phyloP scores from a whole-genome alignment of 176 grass and related monocot species.

The Carex kokanica region DNA sequence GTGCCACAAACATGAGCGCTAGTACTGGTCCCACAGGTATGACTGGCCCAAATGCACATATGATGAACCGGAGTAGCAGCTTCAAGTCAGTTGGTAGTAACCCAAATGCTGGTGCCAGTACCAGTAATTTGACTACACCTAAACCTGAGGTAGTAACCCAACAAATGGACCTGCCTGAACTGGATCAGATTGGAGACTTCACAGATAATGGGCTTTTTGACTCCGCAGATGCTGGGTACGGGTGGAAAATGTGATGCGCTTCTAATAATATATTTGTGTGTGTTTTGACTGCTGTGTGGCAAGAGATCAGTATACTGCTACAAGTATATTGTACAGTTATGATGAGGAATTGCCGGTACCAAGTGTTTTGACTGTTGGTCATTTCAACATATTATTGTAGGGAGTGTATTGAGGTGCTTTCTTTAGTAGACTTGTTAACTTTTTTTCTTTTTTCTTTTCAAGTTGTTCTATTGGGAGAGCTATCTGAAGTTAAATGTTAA shows the following conservation, averaged over 20 bases:
- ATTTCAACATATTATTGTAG: slow-evolving; percentile 22
- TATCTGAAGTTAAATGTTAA: slow-evolving; percentile 24
- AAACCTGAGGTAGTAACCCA: slow-evolving; percentile 38
- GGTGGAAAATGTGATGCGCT: slow-evolving; percentile 38
- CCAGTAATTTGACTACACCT: slow-evolving; percentile 25
- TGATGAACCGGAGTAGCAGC: slow-evolving; percentile 56
- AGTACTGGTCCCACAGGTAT: slow-evolving; percentile 27
- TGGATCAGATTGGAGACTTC: slow-evolving; percentile 66
- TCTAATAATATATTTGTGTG: background rate
- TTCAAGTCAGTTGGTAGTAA: slow-evolving; percentile 88
- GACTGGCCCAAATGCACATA: slow-evolving; percentile 20
- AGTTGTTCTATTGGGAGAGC: background rate
- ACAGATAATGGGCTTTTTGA: slow-evolving; percentile 52
- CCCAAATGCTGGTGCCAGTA: slow-evolving; percentile 31
- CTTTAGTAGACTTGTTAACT: slow-evolving; percentile 21
- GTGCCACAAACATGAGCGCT: slow-evolving; percentile 37
- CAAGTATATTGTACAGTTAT: slow-evolving; percentile 30
- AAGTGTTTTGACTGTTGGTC: slow-evolving; percentile 4
- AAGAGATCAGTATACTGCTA: slow-evolving; percentile 22
- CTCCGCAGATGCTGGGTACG: slow-evolving; percentile 30
- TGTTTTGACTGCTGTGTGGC: slow-evolving; percentile 21
- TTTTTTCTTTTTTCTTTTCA: background rate
- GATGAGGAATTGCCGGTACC: background rate
- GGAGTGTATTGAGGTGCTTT: slow-evolving; percentile 27
- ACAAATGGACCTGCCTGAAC: slow-evolving; percentile 47